Base-by-base conservation (phyloP, 2,329 filamentous ascomycete species). In the Alternaria dauci region DNA sequence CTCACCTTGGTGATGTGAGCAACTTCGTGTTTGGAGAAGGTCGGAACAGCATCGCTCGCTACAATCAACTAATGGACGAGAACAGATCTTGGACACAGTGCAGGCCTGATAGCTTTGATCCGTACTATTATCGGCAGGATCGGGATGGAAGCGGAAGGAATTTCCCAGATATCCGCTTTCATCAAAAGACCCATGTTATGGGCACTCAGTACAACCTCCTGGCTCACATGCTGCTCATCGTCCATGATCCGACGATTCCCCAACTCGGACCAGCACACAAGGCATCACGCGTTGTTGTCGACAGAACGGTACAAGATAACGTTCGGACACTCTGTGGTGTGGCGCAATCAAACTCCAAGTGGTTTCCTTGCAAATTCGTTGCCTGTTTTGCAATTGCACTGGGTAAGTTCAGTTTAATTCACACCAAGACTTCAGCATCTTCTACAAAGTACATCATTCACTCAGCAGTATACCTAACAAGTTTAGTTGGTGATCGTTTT, bases 361-460 rank as follows among this genome's bases (percentile, higher is more conserved):
- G 71, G 1, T 77, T 75, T n/a, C 72, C 76, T 4, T 71, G 71
- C 42, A 78, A 74, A 23, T 76, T 78, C 32, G 73, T 78, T 8
- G 76, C 76, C 16, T 78, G 75, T 44, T 78, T 73, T 57, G 76
- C 76, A 4, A 76, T 79, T 42, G 71, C 75, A 18, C 63, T 76
- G 16, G 72, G 74, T 76, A 53, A 66, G 71, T 48, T 26, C 26
- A 8, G 5, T 30, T 39, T 38, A 5, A 18, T 43, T 39, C 25
- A 18, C 12, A n/a, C 34, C 23, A 18, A 8, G 16, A 38, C 30
- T 12, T n/a, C 12, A 36, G 8, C 30, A n/a, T 20, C 3, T 11
- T 8, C 20, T n/a, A 20, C 16, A 14, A 23, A 11, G 46, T 50
- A 23, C 16, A 50, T 28, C 18, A 51, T 26, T 55, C 38, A 25